These are phyloP conservation scores for Mycena belliarum DNA, from an alignment of 768 basidiomycete species.

Conservation along the genomic window DNA sequence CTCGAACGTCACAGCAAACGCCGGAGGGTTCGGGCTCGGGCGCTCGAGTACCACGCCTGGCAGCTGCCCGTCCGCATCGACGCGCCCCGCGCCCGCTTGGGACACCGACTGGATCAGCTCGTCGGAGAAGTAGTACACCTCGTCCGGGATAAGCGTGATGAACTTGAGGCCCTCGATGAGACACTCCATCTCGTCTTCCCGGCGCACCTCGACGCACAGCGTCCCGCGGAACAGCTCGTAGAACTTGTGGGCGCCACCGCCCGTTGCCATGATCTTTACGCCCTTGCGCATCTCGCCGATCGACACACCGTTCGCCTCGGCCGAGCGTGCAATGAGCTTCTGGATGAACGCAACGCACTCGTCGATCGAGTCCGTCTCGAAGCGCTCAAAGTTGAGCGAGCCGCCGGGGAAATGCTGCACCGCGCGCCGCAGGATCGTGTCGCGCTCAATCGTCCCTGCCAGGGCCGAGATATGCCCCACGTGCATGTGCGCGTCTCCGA, in stretches of 20 bases:
- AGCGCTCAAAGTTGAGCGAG: constrained; percentile 95
- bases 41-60: constrained; percentile 55
- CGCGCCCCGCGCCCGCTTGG: constrained; percentile 25
- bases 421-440: constrained; percentile 67
- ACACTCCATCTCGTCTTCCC: constrained; percentile 99
- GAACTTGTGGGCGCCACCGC: constrained; percentile 95
- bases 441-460: constrained; percentile 49
- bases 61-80: constrained; percentile 1
- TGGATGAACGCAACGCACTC: constrained; percentile 86
- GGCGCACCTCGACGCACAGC: constrained; percentile 79
- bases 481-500: constrained; percentile 49
- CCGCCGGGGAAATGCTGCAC: constrained; percentile 92
- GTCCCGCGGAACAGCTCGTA: constrained; percentile 76
- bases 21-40: constrained; percentile 89
- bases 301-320: constrained; percentile 80
- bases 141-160: constrained; percentile 92
- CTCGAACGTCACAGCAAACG: constrained; percentile 87
- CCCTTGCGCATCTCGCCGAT: constrained; percentile 88
- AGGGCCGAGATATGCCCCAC: constrained; percentile 39
- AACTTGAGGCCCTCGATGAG: constrained; percentile 95
- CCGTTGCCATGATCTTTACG: constrained; percentile 97
- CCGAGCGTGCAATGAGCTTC: constrained; percentile 83
- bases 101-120: constrained; percentile 80
- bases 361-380: constrained; percentile 88
- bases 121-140: constrained; percentile 98